Percentiles rank a stretch among this genome's conserved stretches.
Evolutionary conservation across 495 filamentous ascomycete species (phyloP).

Genomic region (Terfezia boudieri): DNA sequence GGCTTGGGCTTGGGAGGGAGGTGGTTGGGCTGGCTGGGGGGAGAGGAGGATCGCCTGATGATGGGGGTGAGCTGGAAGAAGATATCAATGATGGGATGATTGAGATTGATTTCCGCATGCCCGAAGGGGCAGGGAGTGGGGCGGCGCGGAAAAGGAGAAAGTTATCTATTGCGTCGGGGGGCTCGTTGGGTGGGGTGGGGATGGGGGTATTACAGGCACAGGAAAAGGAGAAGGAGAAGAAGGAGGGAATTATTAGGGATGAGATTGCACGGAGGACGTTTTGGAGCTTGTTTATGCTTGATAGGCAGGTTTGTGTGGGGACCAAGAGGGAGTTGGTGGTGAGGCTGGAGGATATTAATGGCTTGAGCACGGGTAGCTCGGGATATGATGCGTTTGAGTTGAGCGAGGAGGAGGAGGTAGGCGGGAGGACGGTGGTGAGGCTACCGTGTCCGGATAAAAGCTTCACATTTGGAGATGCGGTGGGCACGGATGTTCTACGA

Average conservation of each 20-base stretch:
- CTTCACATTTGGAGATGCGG: slow-evolving; percentile 48
- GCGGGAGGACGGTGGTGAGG: slow-evolving; percentile 25
- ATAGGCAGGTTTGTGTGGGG: slow-evolving; percentile 55
- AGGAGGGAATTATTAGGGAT: slow-evolving; percentile 37
- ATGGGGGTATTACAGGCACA: slow-evolving; percentile 11
- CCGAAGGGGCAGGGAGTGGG: neutral
- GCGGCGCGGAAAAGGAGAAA: slow-evolving; percentile 13
- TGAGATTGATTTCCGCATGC: neutral
- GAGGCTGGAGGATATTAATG: neutral
- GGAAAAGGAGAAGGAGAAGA: slow-evolving; percentile 15
- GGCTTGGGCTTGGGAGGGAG: slow-evolving; percentile 11
- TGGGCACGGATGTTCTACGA: slow-evolving; percentile 29
- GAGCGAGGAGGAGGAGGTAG: neutral
- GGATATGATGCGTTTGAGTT: neutral
- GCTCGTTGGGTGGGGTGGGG: slow-evolving; percentile 19
- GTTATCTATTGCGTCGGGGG: slow-evolving; percentile 21
- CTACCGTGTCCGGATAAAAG: slow-evolving; percentile 43
- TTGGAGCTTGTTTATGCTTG: slow-evolving; percentile 68
- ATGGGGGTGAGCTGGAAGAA: neutral
- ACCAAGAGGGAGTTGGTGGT: slow-evolving; percentile 18
- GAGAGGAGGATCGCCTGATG: neutral
- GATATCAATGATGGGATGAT: neutral
- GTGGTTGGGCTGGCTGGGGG: neutral
- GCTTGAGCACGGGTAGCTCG: neutral
- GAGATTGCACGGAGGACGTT: slow-evolving; percentile 65